Evolutionary conservation across 352 stramenopile genomes (phyloP), one percentile per base, ranked within the genome.

Genomic region (Pythium apleroticum): DNA sequence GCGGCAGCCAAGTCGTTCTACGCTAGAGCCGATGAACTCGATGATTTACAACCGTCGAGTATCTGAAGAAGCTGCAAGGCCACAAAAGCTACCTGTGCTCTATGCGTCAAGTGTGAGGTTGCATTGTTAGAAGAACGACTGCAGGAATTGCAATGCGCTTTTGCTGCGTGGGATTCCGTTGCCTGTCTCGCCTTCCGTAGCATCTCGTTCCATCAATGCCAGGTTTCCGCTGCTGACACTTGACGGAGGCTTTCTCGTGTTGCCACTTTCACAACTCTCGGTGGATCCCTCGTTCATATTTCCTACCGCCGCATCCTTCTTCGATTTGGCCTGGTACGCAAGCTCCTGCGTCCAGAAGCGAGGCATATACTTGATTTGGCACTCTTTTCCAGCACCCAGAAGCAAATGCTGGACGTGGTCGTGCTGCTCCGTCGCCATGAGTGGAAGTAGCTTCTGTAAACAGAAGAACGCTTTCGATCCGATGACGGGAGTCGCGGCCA

Each of bases 391-490:
- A 2, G 78, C 73, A 9, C 82, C 82, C 4, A 90, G 75, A 7
- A 91, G 71, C 20, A 87, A 46, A 33, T 86, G 76, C 68, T 89
- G 74, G 37, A 86, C 75, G 19, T 68, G 73, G 46, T 84, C 72
- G 28, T 82, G 79, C 50, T 86, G 77, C 7, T 73, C 69, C 30
- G 75, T 66, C n/a, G 78, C 63, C 69, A 91, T 86, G 27, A 90
- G 78, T 0, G 71, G 70, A n/a, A 89, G 58, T 1, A 91, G 62
- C 43, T 80, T 78, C 57, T 91, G 83, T 14, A 91, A 70, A 52
- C 80, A 90, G 59, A 79, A 86, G 56, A 91, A 89, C 0, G 70
- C 69, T n/a, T 73, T 68, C 6, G 78, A 80, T 4, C 73, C 81
- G 20, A 57, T 22, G 27, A 33, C 22, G 11, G 28, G 57, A 2